Base-by-base conservation (phyloP, 345 rosid genomes). In the Erysimum cheiranthoides region DNA sequence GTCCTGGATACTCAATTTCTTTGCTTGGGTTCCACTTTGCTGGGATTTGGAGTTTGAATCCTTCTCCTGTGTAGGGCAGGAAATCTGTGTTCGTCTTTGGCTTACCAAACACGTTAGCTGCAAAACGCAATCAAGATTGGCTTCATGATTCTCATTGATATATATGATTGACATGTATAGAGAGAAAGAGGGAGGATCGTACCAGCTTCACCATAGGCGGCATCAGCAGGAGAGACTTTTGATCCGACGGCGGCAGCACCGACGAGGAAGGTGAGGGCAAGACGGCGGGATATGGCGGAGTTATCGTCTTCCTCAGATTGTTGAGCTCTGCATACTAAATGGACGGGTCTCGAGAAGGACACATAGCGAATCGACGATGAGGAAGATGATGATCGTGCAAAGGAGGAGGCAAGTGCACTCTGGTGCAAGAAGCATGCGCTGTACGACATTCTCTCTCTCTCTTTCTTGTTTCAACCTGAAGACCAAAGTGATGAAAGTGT, bases 181-280 rank as follows among this genome's bases (percentile, higher is more conserved):
- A 52, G 50, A 60, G 28, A 8, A 12, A 30, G 49, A 60, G 13
- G 3, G 51, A 13, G 3, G 51, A 13, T 43, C 35, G 16, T 85
- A 91, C 97, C 97, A 31, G 97, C 85, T 86, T 94, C 96, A 34
- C 98, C 98, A 46, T 94, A 94, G 79, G 98, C 96, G 11, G 98
- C 98, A 46, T 86, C 95, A 53, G 98, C 98, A 51, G 98, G 96
- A 31, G 97, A 83, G 57, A 85, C 96, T 88, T 82, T 92, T 70
- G 91, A 88, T 68, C 90, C 93, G 6, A 90, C 14, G 46, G 95
- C 93, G 0, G 95, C 98, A 58, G 91, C 88, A 28, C 97, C 96
- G 9, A 90, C 70, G 61, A 94, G 90, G 12, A 87, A 78, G 5
- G 93, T 87, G 71, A 94, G 95, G 64, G 93, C 96, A 80, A 92